These are phyloP conservation scores for Filobasidium wieringae DNA, from an alignment of 768 basidiomycete genomes.

Conservation along the genomic window DNA sequence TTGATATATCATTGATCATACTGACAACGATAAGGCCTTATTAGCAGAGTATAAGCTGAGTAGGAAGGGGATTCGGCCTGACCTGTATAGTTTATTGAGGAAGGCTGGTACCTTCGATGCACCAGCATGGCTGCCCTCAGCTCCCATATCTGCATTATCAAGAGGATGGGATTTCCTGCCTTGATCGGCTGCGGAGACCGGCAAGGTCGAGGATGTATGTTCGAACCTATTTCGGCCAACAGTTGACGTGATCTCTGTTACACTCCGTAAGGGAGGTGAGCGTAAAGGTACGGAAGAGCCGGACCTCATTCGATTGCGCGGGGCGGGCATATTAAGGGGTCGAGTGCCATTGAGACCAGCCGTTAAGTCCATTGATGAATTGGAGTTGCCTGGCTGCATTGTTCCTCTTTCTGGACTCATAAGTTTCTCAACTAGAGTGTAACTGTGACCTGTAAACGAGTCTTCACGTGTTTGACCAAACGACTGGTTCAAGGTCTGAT, in stretches of 20 bases:
- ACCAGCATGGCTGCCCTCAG: neutral
- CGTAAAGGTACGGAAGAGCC: neutral
- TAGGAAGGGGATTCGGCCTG: neutral
- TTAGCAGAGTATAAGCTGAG: neutral
- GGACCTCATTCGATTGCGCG: neutral
- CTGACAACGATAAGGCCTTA: conserved; percentile 40
- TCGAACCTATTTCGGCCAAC: no score
- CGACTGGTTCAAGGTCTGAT: no score
- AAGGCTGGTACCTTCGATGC: conserved; percentile 10
- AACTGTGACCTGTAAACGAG: no score
- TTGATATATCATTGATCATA: conserved; percentile 79
- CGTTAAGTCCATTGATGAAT: no score
- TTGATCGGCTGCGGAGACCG: no score
- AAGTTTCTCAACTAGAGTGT: no score
- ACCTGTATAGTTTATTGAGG: conserved; percentile 13
- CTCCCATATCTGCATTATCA: neutral
- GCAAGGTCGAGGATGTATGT: no score
- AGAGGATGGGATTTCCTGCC: no score
- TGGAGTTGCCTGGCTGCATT: no score
- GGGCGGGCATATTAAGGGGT: neutral
- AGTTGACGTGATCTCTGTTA: neutral
- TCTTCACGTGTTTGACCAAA: no score
- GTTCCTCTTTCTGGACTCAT: no score
- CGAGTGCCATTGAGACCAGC: neutral
- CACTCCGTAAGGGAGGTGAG: neutral